Conservation (phyloP, 352 stramenopile genomes). For the Phytophthora uliginosa region DNA sequence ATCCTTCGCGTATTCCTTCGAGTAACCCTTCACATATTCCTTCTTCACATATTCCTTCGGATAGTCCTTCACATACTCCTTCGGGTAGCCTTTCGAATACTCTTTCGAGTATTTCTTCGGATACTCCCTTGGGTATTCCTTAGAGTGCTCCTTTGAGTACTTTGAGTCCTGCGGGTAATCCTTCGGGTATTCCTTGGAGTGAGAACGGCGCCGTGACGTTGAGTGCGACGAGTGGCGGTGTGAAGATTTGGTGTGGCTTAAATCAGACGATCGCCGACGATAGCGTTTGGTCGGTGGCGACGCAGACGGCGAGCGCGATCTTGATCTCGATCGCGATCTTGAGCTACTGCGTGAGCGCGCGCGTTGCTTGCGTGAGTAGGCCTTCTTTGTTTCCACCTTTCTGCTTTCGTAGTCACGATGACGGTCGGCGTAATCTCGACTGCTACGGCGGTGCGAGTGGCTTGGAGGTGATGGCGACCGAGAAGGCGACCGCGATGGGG, state of each 20-base stretch:
- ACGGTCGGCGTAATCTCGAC: conserved; percentile 30
- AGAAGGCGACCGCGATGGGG: conserved; percentile 32
- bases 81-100: conserved; percentile 22
- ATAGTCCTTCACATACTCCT: conserved; percentile 7
- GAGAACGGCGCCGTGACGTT: conserved; percentile 24
- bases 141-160: conserved; percentile 15
- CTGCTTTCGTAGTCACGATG: conserved; percentile 18
- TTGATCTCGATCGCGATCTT: conserved; percentile 54
- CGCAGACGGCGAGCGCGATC: conserved; percentile 40
- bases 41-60: conserved; percentile 24
- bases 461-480: conserved; percentile 31
- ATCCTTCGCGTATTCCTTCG: conserved; percentile 23
- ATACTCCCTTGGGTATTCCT: conserved; percentile 12
- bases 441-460: conserved; percentile 31
- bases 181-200: conserved; percentile 30
- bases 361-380: conserved; percentile 33
- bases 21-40: conserved; percentile 16
- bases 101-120: conserved; percentile 24
- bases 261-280: conserved; percentile 37
- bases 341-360: conserved; percentile 49
- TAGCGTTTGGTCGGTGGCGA: conserved; percentile 38
- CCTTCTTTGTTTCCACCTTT: conserved; percentile 27
- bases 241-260: conserved; percentile 27
- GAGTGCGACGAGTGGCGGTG: conserved; percentile 35
- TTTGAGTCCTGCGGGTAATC: conserved; percentile 2